A percentile compares a stretch with the other conserved stretches of the same genome.
Evolutionary conservation across 495 filamentous ascomycete species (phyloP).

Genomic region (Rusavskia elegans): DNA sequence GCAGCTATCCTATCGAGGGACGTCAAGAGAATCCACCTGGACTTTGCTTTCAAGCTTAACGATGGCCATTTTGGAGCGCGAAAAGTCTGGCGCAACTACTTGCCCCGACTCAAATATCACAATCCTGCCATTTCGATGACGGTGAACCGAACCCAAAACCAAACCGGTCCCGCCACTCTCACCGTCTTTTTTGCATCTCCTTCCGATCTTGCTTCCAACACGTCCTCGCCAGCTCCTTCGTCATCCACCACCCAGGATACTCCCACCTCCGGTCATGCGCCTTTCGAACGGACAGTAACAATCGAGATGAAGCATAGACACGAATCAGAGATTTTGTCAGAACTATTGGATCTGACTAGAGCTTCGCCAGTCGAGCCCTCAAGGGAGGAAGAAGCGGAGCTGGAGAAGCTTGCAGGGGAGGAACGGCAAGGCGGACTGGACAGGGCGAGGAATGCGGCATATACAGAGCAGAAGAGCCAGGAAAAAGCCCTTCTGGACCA

Average conservation of each 20-base stretch:
- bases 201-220: conserved; percentile 14
- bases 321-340: conserved; percentile 47
- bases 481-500: conserved; percentile 47
- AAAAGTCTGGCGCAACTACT: conserved; percentile 73
- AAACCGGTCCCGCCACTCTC: conserved; percentile 45
- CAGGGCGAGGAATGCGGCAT: conserved; percentile 41
- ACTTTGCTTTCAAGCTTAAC: conserved; percentile 50
- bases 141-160: conserved; percentile 46
- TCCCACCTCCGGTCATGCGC: conserved; percentile 9
- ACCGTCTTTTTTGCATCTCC: conserved; percentile 51
- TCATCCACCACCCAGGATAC: conserved; percentile 13
- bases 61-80: conserved; percentile 68
- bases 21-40: conserved; percentile 69
- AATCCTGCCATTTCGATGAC: conserved; percentile 77
- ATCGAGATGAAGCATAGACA: conserved; percentile 50
- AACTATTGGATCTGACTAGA: conserved; percentile 52
- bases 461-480: conserved; percentile 44
- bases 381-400: conserved; percentile 40
- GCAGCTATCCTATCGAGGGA: conserved; percentile 63
- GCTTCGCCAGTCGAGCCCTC: conserved; percentile 44
- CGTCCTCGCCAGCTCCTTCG: conserved; percentile 13
- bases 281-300: conserved; percentile 24
- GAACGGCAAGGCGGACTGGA: conserved; percentile 34
- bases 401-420: conserved; percentile 43
- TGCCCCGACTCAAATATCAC: conserved; percentile 83